Evolutionary conservation across 2,329 filamentous ascomycete genomes (phyloP), one percentile per base, ranked within the genome.

Genomic region (Aspergillus ochraceus): DNA sequence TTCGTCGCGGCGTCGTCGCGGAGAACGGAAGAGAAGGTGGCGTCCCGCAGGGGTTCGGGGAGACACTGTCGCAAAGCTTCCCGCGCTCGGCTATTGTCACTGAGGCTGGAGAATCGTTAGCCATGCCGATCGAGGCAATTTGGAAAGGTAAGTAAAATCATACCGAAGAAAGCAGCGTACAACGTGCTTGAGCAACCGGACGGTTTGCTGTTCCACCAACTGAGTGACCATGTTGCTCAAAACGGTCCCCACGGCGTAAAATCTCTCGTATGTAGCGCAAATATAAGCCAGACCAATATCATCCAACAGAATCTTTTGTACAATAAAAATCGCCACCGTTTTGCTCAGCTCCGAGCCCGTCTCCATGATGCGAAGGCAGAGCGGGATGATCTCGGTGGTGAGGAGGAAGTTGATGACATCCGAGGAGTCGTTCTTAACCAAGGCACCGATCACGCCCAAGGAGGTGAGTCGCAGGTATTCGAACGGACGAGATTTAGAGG

Each of bases 331-430:
- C 60, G 95, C 95, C 14, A 99, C 95, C 0, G 95, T 99, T 83
- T 99, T 99, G 83, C 92, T 97, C 61, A 99, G 85, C 78, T 99
- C 95, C 0, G 93, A 97, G 53, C 95, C 95, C 0, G 95, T 99
- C 81, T 99, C 95, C 95, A 99, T 99, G 72, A 99, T 99, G 62
- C 95, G 89, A 49, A 99, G 88, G 76, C 95, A 99, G 12, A 99
- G 86, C 10, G 95, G 95, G 60, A 99, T 99, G 68, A 99, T 99
- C 79, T 99, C 95, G 30, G 95, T 99, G 1, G 95, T 98, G 52
- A 99, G 84, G 56, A 99, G 88, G 75, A 99, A 99, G 81, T 98
- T 98, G 81, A 99, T 99, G 61, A 98, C 95, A 73, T 98, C 95
- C 19, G 91, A 94, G 3, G 93, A 97, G 79, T 99, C 95, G 73